These are phyloP conservation scores for Suzukiozyma palmioleophila DNA, from an alignment of 1,139 yeast species.

Conservation along the genomic window DNA sequence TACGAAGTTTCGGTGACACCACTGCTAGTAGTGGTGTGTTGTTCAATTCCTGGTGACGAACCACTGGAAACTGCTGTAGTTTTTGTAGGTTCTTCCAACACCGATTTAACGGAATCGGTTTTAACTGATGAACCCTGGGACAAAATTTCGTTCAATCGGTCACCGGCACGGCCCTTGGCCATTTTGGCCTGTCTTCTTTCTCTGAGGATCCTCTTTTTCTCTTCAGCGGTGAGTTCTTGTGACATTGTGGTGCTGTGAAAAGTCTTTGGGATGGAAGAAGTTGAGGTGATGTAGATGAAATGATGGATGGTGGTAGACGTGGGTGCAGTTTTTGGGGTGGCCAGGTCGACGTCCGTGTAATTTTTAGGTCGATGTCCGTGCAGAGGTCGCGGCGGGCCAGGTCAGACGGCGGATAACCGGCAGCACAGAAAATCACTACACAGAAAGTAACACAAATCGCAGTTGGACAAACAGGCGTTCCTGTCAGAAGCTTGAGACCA, in stretches of 20 bases:
- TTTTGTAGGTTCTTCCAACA: slow-evolving; percentile 23
- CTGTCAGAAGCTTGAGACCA: too few species aligned
- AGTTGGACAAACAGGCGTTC: too few species aligned
- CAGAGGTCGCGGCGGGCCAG: too few species aligned
- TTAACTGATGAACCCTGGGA: slow-evolving; percentile 40
- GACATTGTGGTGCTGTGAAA: slow-evolving; percentile 17
- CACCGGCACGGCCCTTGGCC: slow-evolving; percentile 52
- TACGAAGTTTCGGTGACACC: slow-evolving; percentile 6
- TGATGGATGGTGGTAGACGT: slow-evolving; percentile 4
- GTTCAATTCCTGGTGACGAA: background rate
- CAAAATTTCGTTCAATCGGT: slow-evolving; percentile 48
- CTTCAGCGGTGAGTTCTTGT: slow-evolving; percentile 47
- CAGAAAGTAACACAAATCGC: too few species aligned
- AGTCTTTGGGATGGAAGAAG: background rate
- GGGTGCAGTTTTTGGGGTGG: background rate
- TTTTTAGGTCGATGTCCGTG: too few species aligned
- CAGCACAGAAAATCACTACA: too few species aligned
- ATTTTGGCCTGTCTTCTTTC: slow-evolving; percentile 72
- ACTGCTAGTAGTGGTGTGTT: background rate
- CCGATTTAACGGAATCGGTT: slow-evolving; percentile 26
- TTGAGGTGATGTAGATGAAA: background rate
- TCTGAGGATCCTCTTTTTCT: slow-evolving; percentile 56
- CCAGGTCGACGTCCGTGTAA: too few species aligned
- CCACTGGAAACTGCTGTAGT: slow-evolving; percentile 3
- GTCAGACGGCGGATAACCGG: too few species aligned